These are phyloP conservation scores for Gilbertella persicaria DNA, from an alignment of 371 early-diverging fungal genomes.

Conservation along the genomic window DNA sequence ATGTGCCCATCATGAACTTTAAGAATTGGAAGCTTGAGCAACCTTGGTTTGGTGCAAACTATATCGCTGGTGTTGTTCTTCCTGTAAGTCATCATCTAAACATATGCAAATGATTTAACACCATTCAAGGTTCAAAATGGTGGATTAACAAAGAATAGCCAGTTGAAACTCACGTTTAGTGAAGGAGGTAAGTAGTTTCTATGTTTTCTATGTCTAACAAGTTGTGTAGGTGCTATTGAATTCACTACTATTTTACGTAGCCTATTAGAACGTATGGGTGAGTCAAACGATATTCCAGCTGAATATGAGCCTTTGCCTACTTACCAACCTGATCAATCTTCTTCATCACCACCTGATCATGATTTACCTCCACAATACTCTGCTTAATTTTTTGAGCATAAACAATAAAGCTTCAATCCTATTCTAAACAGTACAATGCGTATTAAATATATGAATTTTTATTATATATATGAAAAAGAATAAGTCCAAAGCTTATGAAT, in stretches of 20 bases:
- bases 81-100: slow-evolving; percentile 34
- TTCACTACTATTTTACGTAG: slow-evolving; percentile 45
- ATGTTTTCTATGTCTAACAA: neutral
- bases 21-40: slow-evolving; percentile 50
- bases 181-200: slow-evolving; percentile 47
- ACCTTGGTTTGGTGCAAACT: slow-evolving; percentile 65
- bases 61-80: slow-evolving; percentile 38
- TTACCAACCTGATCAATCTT: slow-evolving; percentile 16
- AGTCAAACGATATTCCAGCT: slow-evolving; percentile 35
- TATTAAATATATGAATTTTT: slow-evolving; percentile 10
- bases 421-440: too few relatives aligned
- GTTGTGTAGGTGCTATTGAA: slow-evolving; percentile 48
- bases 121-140: slow-evolving; percentile 45
- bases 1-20: slow-evolving; percentile 46
- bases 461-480: slow-evolving; percentile 1
- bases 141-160: slow-evolving; percentile 39
- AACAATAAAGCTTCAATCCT: slow-evolving; percentile 1
- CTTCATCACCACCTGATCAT: slow-evolving; percentile 4
- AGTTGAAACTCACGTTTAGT: slow-evolving; percentile 43
- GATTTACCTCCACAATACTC: slow-evolving; percentile 17
- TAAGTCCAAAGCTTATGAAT: too few relatives aligned
- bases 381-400: slow-evolving; percentile 9
- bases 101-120: neutral
- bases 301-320: slow-evolving; percentile 44
- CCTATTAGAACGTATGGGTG: slow-evolving; percentile 40